Evolutionary conservation across 176 grass and related monocot species (phyloP), one percentile per base, ranked within the genome.

Genomic region (Ensete glaucum): DNA sequence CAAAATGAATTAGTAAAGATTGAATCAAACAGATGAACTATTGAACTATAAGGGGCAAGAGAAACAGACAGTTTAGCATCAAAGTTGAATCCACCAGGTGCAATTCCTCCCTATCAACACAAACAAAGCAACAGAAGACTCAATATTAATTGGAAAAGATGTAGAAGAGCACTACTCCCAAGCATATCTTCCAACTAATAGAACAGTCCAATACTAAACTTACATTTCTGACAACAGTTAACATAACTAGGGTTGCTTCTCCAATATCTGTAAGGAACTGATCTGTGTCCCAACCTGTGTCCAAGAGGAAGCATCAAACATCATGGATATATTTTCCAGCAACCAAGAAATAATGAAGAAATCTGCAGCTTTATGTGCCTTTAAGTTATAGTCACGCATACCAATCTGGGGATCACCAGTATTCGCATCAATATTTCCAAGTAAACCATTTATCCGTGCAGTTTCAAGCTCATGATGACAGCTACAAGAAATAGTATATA

Each of bases 401-500:
- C 93, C 89, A 29, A 90, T 84, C 72, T 96, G 93, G 43, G 93
- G 89, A 71, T 96, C 89, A 79, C 93, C 93, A 64, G 89, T 92
- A 76, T 96, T 96, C 66, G 89, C 93, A 83, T 96, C 93, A 76
- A 96, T 88, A 52, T 92, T 96, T 72, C 93, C 89, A 75, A 96
- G 89, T 27, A 96, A 58, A 12, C 82, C 90, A 70, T 94, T 99
- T 58, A 94, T 94, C 71, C 90, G 84, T 64, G 90, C 86, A 85
- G 90, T 99, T 83, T 99, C 95, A 73, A 99, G 88, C 78, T 99
- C 95, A 77, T 99, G 95, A 79, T 91, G 88, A 69, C 95, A 99
- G 56, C 95, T 99, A 79, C n/a, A 87, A 80, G 10, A 65, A 75
- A 77, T 60, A 56, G 49, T 76, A 60, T 5, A 43, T 43, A 43